These are phyloP conservation scores for Leccinum fibrillosum DNA, from an alignment of 768 basidiomycete genomes.

Conservation along the genomic window DNA sequence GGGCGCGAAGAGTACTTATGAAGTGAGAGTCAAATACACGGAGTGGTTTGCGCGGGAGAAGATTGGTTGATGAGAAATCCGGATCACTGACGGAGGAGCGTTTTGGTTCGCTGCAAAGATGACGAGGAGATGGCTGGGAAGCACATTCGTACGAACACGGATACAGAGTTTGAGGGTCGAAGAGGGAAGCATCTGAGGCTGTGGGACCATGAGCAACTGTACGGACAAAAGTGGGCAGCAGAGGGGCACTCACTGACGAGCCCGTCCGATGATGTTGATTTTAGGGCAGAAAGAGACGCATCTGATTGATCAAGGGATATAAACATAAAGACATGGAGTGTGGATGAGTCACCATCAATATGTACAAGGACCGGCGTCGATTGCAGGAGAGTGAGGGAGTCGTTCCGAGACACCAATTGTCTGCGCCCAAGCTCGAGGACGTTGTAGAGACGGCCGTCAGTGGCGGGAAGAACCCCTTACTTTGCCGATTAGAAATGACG, in stretches of 20 bases:
- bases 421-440: constrained; percentile 56
- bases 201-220: constrained; percentile 12
- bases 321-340: constrained; percentile 59
- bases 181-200: constrained; percentile 45
- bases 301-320: constrained; percentile 34
- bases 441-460: constrained; percentile 32
- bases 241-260: constrained; percentile 45
- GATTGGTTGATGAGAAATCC: constrained; percentile 31
- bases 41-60: constrained; percentile 47
- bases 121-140: constrained; percentile 36
- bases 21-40: constrained; percentile 43
- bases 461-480: constrained; percentile 19
- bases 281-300: constrained; percentile 32
- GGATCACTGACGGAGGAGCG: constrained; percentile 14
- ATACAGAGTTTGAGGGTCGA: constrained; percentile 50
- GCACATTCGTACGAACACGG: constrained; percentile 51
- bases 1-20: constrained; percentile 57
- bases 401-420: constrained; percentile 40
- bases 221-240: not conserved
- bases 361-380: constrained; percentile 52
- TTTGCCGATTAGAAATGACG: too few species aligned
- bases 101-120: constrained; percentile 31
- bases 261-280: constrained; percentile 43
- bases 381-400: constrained; percentile 39
- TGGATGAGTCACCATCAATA: constrained; percentile 38